Base-by-base conservation (phyloP, 192 early-diverging fungal genomes). In the Allomyces javanicus region DNA sequence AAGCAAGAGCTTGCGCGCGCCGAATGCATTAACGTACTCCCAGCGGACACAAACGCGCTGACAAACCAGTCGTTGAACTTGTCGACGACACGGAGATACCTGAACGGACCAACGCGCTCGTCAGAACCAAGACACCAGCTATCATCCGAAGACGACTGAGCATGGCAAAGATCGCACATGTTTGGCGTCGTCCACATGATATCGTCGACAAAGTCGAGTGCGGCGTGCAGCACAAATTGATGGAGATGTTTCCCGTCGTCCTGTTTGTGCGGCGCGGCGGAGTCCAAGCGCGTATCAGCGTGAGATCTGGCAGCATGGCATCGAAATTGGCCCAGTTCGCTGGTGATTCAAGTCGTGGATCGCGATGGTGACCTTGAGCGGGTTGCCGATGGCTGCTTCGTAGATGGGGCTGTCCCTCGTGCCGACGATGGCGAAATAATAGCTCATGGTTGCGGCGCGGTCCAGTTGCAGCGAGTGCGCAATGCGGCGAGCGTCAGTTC, bases 191-290 rank as follows among this genome's bases (percentile, higher is more conserved):
- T 86, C 85, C 92, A 94, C 75, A 89, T 86, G 25, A 90, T 74
- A 71, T 99, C 96, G 67, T 99, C 94, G 21, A 99, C 91, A 45
- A 96, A 80, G 76, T 99, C 96, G 64, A 99, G 81, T 22, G 94
- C 92, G 10, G 94, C 87, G 71, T 99, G 96, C 12, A 92, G 85
- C 62, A 97, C 89, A 69, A 99, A 99, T 70, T 99, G 96, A 70
- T 93, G 93, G 65, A 99, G 72, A 75, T 96, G 89, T 62, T 58
- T 58, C 3, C 81, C 75, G 67, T 86, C 78, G 69, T 95, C 93
- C 69, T 92, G 82, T 80, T 85, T 83, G 77, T 81, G 76, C 23
- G 62, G 58, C 25, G n/a, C n/a, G 62, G 22, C 64, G 61, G 55
- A 70, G 9, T 61, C 58, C 45, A 70, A 26, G 44, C 24, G 55